Evolutionary conservation across 129 eudicot species (phyloP).

Genomic region (Helianthus annuus): DNA sequence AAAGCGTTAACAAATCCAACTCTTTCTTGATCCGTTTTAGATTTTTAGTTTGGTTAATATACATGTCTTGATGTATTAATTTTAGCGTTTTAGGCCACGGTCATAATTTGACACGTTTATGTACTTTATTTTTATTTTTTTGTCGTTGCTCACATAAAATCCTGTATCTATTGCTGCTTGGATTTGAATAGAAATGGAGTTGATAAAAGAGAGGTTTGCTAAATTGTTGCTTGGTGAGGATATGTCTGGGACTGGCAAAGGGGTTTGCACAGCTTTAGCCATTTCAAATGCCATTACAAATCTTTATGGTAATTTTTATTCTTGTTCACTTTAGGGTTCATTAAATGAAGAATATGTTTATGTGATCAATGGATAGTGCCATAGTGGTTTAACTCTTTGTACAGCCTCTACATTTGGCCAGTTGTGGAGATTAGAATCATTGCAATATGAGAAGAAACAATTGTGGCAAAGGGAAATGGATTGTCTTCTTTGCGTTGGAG

Average conservation of each 20-base stretch:
- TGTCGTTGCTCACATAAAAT: too few relatives aligned
- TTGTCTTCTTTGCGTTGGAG: constrained; percentile 79
- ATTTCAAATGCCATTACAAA: constrained; percentile 92
- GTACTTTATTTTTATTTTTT: too few relatives aligned
- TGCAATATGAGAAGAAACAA: constrained; percentile 70
- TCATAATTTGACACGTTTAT: too few relatives aligned
- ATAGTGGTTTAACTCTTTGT: background rate
- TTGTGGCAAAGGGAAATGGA: constrained; percentile 97
- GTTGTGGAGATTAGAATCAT: constrained; percentile 87
- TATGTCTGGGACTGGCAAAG: constrained; percentile 96
- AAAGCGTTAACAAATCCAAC: too few relatives aligned
- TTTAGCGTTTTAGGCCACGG: too few relatives aligned
- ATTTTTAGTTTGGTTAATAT: too few relatives aligned
- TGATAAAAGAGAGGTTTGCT: constrained; percentile 89
- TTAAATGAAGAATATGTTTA: too few relatives aligned
- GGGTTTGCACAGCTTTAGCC: constrained; percentile 85
- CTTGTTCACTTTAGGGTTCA: background rate
- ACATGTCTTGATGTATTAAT: too few relatives aligned
- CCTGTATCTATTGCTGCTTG: too few relatives aligned
- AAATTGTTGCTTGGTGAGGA: constrained; percentile 90
- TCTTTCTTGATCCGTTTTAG: too few relatives aligned
- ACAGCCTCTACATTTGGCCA: constrained; percentile 89
- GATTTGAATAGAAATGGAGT: constrained; percentile 60
- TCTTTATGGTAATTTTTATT: constrained; percentile 58
- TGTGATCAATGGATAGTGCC: too few relatives aligned